A percentile compares a stretch with the other conserved stretches of the same genome.
Conservation (phyloP, 768 basidiomycete species). For the Phlebiopsis gigantea region DNA sequence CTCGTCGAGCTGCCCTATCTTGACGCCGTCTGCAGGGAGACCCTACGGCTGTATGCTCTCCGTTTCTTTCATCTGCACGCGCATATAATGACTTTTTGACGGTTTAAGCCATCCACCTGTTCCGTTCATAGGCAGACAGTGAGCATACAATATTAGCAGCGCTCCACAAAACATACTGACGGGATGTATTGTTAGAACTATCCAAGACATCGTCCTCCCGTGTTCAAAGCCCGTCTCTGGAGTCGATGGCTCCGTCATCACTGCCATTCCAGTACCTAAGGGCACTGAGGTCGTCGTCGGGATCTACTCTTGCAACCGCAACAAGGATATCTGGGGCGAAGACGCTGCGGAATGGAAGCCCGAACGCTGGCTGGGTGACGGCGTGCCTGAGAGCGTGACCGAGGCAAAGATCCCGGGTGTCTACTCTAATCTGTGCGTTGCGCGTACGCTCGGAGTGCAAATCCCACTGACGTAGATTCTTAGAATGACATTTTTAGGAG, state of each 20-base stretch:
- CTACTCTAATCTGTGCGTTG: conserved; percentile 9
- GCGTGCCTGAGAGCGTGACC: conserved; percentile 6
- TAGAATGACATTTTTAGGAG: conserved; percentile 14
- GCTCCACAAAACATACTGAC: too few relatives aligned
- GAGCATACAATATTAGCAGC: background rate
- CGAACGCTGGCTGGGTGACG: conserved; percentile 47
- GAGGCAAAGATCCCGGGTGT: conserved; percentile 11
- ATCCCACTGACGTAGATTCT: background rate
- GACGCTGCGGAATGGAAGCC: conserved; percentile 54
- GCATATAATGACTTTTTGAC: too few relatives aligned
- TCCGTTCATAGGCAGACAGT: conserved; percentile 6
- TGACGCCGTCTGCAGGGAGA: conserved; percentile 57
- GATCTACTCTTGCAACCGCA: conserved; percentile 41
- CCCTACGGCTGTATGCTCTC: conserved; percentile 34
- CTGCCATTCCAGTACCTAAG: conserved; percentile 37
- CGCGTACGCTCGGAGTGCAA: background rate
- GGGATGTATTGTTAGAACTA: conserved; percentile 26
- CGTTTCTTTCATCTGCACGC: background rate
- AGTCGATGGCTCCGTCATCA: conserved; percentile 30
- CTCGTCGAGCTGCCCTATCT: conserved; percentile 47
- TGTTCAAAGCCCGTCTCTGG: conserved; percentile 40
- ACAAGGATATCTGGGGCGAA: conserved; percentile 49
- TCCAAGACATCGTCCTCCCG: conserved; percentile 52
- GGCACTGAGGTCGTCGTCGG: conserved; percentile 39
- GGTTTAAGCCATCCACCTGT: conserved; percentile 10